These are phyloP conservation scores for Xylariaceae sp. DNA, from an alignment of 2,329 filamentous ascomycete genomes.

Conservation along the genomic window DNA sequence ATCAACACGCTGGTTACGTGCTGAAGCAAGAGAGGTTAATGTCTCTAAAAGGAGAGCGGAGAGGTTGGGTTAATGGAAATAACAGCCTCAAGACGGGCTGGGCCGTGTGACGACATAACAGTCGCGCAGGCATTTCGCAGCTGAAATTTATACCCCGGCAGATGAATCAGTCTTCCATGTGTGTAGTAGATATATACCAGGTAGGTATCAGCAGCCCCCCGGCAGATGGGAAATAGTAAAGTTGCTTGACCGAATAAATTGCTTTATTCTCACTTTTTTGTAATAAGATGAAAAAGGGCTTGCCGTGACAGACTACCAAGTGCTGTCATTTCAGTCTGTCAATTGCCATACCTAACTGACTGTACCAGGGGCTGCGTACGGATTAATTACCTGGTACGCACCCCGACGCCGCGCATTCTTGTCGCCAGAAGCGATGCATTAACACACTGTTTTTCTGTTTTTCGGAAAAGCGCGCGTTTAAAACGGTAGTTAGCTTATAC, in stretches of 20 bases:
- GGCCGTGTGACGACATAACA: neutral
- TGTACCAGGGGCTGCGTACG: too few species aligned
- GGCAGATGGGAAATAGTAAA: neutral
- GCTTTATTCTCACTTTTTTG: neutral
- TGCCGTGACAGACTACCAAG: neutral
- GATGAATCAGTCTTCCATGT: constrained; percentile 3
- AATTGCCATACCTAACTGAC: too few species aligned
- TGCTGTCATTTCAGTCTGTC: too few species aligned
- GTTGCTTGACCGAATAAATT: neutral
- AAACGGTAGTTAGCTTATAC: too few species aligned
- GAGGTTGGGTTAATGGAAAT: neutral
- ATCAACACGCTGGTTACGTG: neutral
- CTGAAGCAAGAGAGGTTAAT: neutral
- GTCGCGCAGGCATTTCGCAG: constrained; percentile 10
- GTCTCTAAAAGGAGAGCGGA: neutral
- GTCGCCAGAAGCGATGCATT: too few species aligned
- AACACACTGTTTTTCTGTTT: too few species aligned
- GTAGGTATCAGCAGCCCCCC: neutral
- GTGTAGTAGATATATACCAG: constrained; percentile 2
- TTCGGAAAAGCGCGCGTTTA: too few species aligned
- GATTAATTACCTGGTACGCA: too few species aligned
- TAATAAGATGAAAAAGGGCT: neutral
- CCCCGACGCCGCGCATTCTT: too few species aligned
- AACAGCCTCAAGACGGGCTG: neutral
- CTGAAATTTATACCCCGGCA: constrained; percentile 14